Percentiles rank a stretch among this genome's conserved stretches.
Evolutionary conservation across 371 early-diverging fungal species (phyloP).

Genomic region (Dentiscutata heterogama): DNA sequence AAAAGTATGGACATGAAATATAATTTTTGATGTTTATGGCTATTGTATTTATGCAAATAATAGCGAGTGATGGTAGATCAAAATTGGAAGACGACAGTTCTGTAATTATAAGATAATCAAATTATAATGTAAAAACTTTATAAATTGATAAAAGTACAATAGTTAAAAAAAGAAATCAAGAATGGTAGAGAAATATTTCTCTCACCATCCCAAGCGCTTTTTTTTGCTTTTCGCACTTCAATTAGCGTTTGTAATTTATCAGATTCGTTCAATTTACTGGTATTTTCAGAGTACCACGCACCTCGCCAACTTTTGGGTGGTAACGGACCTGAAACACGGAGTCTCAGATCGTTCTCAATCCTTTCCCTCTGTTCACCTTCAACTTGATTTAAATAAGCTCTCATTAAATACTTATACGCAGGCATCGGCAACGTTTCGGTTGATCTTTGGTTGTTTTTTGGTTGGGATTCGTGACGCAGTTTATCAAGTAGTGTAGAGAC

Average conservation of each 20-base stretch:
- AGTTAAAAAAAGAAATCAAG: neutral
- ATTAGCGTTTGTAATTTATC: neutral
- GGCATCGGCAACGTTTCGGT: neutral
- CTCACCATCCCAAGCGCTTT: conserved; percentile 42
- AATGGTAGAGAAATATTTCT: neutral
- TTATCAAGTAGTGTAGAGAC: conserved; percentile 8
- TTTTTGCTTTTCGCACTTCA: conserved; percentile 23
- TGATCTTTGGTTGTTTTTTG: neutral
- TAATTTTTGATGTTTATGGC: conserved; percentile 34
- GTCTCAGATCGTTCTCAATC: neutral
- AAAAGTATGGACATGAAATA: conserved; percentile 35
- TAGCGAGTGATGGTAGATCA: neutral
- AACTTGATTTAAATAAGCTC: conserved; percentile 6
- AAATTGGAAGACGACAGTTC: neutral
- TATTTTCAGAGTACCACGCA: neutral
- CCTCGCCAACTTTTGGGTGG: conserved; percentile 43
- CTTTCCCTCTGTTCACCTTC: neutral
- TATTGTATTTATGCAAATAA: conserved; percentile 24
- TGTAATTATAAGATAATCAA: neutral
- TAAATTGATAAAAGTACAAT: neutral
- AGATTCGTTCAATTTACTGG: neutral
- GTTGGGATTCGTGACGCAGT: conserved; percentile 16
- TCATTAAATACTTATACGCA: conserved; percentile 10
- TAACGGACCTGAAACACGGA: conserved; percentile 33
- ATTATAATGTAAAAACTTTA: neutral